Evolutionary conservation across 257 asterid species (phyloP).

Genomic region (Dorcoceras hygrometricum): DNA sequence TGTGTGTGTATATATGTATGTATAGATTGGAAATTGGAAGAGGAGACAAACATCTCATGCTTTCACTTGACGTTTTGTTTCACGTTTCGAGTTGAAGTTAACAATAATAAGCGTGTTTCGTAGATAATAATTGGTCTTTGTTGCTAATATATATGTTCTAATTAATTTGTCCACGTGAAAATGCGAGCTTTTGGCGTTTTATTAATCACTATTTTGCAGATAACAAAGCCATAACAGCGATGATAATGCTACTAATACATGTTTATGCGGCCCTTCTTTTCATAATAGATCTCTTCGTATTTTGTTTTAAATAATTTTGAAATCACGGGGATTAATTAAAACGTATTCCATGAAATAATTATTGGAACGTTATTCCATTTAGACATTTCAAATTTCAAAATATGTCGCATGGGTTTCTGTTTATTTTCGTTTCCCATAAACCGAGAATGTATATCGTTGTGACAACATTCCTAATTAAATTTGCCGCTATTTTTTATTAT

Average conservation of each 20-base stretch:
- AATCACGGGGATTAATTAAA: conserved; percentile 34
- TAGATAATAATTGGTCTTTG: conserved; percentile 23
- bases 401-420: neutral
- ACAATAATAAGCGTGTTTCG: conserved; percentile 28
- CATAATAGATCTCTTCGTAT: conserved; percentile 27
- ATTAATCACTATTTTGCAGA: conserved; percentile 27
- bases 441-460: neutral
- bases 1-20: no score
- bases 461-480: conserved; percentile 2
- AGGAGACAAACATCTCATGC: conserved; percentile 70
- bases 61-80: conserved; percentile 36
- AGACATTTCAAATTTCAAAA: conserved; percentile 15
- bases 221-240: conserved; percentile 25
- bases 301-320: neutral
- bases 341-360: conserved; percentile 10
- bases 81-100: conserved; percentile 23
- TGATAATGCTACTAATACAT: conserved; percentile 23
- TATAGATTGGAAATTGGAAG: no score
- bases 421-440: neutral
- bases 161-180: conserved; percentile 26
- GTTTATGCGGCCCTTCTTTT: conserved; percentile 42
- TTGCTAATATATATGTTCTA: conserved; percentile 1
- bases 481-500: neutral
- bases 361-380: conserved; percentile 5
- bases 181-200: conserved; percentile 34